Percentiles rank a stretch among this genome's conserved stretches.
These are phyloP conservation scores for Juncus inflexus DNA, from an alignment of 176 grass and related monocot species.

Conservation along the genomic window DNA sequence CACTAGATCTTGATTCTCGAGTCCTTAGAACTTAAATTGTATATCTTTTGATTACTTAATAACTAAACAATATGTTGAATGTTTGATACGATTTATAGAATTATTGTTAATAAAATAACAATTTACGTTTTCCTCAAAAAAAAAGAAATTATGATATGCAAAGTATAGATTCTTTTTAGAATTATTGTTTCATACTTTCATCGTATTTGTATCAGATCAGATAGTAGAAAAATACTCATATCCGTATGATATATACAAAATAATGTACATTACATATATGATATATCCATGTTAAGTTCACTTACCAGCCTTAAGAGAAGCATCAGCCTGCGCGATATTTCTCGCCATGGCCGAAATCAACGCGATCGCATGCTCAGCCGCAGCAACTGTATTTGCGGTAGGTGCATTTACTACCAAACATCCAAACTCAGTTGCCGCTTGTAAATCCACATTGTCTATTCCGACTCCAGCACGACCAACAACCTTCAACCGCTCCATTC, in stretches of 20 bases:
- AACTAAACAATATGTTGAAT: too few relatives aligned
- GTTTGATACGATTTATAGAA: too few relatives aligned
- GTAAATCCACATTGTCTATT: constrained; percentile 84
- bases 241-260: neutral
- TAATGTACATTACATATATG: neutral
- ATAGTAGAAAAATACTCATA: too few relatives aligned
- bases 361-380: constrained; percentile 71
- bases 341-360: constrained; percentile 73
- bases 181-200: too few relatives aligned
- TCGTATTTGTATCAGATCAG: too few relatives aligned
- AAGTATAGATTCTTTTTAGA: too few relatives aligned
- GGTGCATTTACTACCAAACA: constrained; percentile 80
- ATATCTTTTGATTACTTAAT: too few relatives aligned
- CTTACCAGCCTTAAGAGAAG: constrained; percentile 62
- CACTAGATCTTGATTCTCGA: too few relatives aligned
- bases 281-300: neutral
- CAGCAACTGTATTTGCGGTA: constrained; percentile 65
- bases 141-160: too few relatives aligned
- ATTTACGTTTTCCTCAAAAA: too few relatives aligned
- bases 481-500: constrained; percentile 38
- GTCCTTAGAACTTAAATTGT: too few relatives aligned
- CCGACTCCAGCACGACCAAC: constrained; percentile 68
- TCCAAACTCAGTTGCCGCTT: constrained; percentile 55
- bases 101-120: too few relatives aligned
- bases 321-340: constrained; percentile 58